phyloP scores from a whole-genome alignment of 2,329 filamentous ascomycete species.

The Aspergillus arachidicola region DNA sequence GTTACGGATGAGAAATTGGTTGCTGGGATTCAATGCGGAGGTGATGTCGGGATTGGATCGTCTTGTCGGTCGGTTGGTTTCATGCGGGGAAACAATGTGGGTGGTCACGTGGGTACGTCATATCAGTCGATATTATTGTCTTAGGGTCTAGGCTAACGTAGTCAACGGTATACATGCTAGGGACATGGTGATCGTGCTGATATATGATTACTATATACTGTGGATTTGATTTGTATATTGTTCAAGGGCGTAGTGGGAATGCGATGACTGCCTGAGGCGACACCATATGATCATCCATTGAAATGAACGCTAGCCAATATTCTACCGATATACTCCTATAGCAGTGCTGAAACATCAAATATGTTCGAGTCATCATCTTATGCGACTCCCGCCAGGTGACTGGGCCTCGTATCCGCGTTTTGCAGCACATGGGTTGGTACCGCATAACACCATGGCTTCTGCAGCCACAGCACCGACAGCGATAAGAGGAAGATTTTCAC shows the following conservation, averaged over 20 bases:
- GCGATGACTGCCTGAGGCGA: not conserved
- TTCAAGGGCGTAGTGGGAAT: not conserved
- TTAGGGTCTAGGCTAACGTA: too few species aligned
- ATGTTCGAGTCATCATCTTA: not conserved
- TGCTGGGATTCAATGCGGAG: not conserved
- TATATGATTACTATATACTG: not conserved
- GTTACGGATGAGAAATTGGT: slow-evolving; percentile 9
- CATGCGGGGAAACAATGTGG: not conserved
- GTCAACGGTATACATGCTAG: too few species aligned
- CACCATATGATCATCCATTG: not conserved
- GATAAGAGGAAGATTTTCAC: not conserved
- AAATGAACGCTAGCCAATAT: not conserved
- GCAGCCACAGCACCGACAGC: not conserved
- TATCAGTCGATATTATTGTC: too few species aligned
- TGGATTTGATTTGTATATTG: not conserved
- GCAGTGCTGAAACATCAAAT: not conserved
- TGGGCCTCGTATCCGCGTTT: not conserved
- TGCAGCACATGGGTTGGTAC: not conserved
- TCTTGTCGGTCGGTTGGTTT: not conserved
- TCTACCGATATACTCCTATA: not conserved
- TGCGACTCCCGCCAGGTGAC: not conserved
- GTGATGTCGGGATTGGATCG: not conserved
- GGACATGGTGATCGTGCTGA: not conserved
- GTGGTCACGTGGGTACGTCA: not conserved
- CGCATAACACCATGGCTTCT: not conserved